Evolutionary conservation across 2,329 filamentous ascomycete species (phyloP).

Genomic region (Mariannaea elegans): DNA sequence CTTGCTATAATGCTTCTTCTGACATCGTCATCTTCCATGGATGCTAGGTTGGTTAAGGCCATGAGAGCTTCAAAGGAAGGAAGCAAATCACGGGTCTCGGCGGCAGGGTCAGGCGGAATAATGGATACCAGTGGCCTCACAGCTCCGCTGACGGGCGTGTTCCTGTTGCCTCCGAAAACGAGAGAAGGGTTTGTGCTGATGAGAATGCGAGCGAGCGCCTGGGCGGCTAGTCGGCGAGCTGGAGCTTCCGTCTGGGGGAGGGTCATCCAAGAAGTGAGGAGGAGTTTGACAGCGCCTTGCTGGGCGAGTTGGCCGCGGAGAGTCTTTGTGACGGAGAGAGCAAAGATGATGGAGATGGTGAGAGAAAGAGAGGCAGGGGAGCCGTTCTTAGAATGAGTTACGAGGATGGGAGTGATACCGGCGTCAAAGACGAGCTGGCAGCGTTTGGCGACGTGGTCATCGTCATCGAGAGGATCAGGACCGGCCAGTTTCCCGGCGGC

Average conservation of each 20-base stretch:
- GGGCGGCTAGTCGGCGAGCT: constrained; percentile 71
- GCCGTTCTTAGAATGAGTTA: constrained; percentile 77
- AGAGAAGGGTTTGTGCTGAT: constrained; percentile 87
- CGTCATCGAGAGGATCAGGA: constrained; percentile 76
- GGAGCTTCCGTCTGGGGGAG: constrained; percentile 61
- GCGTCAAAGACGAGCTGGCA: constrained; percentile 83
- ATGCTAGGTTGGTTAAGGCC: constrained; percentile 93
- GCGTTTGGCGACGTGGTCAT: constrained; percentile 77
- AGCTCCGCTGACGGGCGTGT: constrained; percentile 79
- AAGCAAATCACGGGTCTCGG: constrained; percentile 78
- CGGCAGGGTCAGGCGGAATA: constrained; percentile 69
- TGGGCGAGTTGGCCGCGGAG: constrained; percentile 85
- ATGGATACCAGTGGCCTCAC: constrained; percentile 83
- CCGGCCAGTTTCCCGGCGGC: constrained; percentile 73
- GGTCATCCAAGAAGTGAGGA: constrained; percentile 75
- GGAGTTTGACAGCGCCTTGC: constrained; percentile 89
- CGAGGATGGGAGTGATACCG: constrained; percentile 78
- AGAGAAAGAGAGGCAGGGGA: constrained; percentile 77
- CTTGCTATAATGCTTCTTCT: constrained; percentile 75
- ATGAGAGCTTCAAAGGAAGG: constrained; percentile 91
- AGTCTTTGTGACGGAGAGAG: constrained; percentile 77
- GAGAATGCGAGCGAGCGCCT: constrained; percentile 83
- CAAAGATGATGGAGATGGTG: constrained; percentile 78
- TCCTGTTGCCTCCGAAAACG: constrained; percentile 81
- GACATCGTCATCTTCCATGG: constrained; percentile 73